These are phyloP conservation scores for Yamadazyma triangularis DNA, from an alignment of 1,139 yeast genomes.

Conservation along the genomic window DNA sequence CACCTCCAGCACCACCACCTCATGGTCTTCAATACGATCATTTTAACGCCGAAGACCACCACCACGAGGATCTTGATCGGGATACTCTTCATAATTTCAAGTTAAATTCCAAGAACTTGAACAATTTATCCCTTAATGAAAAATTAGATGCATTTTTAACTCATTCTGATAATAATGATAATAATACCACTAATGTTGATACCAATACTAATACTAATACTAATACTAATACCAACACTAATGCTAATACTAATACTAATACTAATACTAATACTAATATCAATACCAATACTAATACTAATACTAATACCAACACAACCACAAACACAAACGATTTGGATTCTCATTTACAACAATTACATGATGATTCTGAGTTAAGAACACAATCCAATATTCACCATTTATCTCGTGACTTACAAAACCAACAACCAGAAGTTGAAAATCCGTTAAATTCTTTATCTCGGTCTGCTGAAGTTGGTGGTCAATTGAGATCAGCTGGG, in stretches of 20 bases:
- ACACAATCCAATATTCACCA: slow-evolving; percentile 33
- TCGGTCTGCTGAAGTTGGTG: slow-evolving; percentile 25
- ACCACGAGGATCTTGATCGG: slow-evolving; percentile 13
- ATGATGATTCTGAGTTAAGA: slow-evolving; percentile 22
- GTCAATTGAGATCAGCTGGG: slow-evolving; percentile 29
- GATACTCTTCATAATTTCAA: slow-evolving; percentile 20
- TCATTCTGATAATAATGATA: no score
- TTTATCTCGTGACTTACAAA: slow-evolving; percentile 31
- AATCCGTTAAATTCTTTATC: slow-evolving; percentile 35
- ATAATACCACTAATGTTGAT: no score
- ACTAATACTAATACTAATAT: no score
- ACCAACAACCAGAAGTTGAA: slow-evolving; percentile 20
- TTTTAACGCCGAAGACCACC: slow-evolving; percentile 2
- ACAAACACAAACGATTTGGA: slow-evolving; percentile 25
- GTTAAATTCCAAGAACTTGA: slow-evolving; percentile 14
- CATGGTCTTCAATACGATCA: slow-evolving; percentile 11
- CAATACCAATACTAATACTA: no score
- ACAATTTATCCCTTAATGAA: slow-evolving; percentile 34
- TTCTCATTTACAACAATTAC: slow-evolving; percentile 30
- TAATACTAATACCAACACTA: no score
- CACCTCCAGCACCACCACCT: slow-evolving; percentile 34
- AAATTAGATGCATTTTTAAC: slow-evolving; percentile 34
- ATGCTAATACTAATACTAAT: no score
- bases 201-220: no score
- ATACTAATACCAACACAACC: slow-evolving; percentile 4